These are phyloP conservation scores for Monilinia laxa DNA, from an alignment of 2,329 filamentous ascomycete species.

Conservation along the genomic window DNA sequence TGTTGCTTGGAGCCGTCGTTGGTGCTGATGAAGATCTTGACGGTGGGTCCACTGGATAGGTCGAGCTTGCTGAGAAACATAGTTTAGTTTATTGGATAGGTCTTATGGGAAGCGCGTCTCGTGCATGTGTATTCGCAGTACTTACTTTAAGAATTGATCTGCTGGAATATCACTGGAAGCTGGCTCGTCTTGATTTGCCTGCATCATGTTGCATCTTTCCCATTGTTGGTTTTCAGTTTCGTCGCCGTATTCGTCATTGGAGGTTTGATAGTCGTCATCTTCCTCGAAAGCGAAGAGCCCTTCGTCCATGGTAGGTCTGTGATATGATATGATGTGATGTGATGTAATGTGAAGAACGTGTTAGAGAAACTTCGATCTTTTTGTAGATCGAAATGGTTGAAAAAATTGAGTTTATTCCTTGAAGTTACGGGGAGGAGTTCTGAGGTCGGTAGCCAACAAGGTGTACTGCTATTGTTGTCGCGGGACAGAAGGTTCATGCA, in stretches of 20 bases:
- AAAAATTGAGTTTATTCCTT: neutral
- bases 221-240: neutral
- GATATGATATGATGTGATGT: neutral
- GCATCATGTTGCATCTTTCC: neutral
- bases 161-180: neutral
- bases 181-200: neutral
- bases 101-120: fast-evolving
- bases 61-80: neutral
- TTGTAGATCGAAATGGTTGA: neutral
- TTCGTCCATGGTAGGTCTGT: constrained; percentile 5
- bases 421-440: neutral
- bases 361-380: neutral
- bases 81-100: neutral
- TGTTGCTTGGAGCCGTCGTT: neutral
- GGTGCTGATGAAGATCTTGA: constrained; percentile 23
- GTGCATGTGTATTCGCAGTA: neutral
- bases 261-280: constrained; percentile 5
- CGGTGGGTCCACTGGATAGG: constrained; percentile 15
- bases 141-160: constrained; percentile 15
- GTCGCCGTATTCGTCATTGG: neutral
- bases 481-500: neutral
- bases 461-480: neutral
- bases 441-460: constrained; percentile 1
- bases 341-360: neutral
- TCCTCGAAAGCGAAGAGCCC: constrained; percentile 5